Conservation (phyloP, 371 early-diverging fungal genomes). For the Lichtheimia ramosa region DNA sequence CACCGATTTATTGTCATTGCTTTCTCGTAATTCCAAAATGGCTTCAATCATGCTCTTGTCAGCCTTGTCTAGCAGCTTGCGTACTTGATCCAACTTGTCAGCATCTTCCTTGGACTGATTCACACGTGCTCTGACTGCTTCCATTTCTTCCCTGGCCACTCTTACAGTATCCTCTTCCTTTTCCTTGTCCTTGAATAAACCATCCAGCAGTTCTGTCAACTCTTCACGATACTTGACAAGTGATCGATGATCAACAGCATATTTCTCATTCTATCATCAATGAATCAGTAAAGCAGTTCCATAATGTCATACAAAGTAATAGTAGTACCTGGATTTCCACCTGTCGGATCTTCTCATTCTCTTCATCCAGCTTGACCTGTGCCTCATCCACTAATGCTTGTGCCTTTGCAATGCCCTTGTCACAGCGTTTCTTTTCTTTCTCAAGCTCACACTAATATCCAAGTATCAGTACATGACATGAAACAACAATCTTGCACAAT, state of each 20-base stretch:
- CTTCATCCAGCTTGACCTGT: conserved; percentile 9
- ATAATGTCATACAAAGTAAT: neutral
- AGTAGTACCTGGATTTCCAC: conserved; percentile 20
- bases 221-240: conserved; percentile 49
- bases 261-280: conserved; percentile 33
- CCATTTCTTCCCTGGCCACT: conserved; percentile 9
- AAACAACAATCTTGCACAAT: neutral
- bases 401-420: conserved; percentile 29
- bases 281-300: neutral
- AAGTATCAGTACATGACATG: neutral
- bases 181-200: conserved; percentile 21
- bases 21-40: conserved; percentile 39
- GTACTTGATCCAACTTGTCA: conserved; percentile 26
- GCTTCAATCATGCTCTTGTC: conserved; percentile 40
- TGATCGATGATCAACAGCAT: conserved; percentile 37
- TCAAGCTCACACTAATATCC: conserved; percentile 31
- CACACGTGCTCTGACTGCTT: neutral
- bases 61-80: conserved; percentile 27
- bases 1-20: conserved; percentile 21
- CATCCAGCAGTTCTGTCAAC: conserved; percentile 32
- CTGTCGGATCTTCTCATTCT: conserved; percentile 20
- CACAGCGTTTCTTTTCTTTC: conserved; percentile 25
- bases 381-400: conserved; percentile 24
- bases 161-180: conserved; percentile 10
- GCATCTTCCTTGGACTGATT: conserved; percentile 10